phyloP scores from a whole-genome alignment of 495 filamentous ascomycete genomes.

The Penicillium paxilli region DNA sequence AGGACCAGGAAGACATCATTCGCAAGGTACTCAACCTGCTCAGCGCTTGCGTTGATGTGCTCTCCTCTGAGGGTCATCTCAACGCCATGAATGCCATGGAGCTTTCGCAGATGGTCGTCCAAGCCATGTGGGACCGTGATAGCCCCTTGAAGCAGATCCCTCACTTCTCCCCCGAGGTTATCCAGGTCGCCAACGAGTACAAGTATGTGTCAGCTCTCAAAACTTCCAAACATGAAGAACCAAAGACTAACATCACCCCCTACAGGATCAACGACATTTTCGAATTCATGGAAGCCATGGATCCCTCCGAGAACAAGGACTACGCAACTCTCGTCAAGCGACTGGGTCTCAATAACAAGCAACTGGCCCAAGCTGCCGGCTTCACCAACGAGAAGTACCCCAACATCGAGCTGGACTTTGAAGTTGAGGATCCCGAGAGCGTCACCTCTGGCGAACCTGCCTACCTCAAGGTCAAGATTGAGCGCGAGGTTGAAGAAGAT shows the following conservation, averaged over 20 bases:
- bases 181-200: slow-evolving; percentile 78
- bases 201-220: slow-evolving; percentile 55
- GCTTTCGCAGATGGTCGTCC: slow-evolving; percentile 98
- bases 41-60: slow-evolving; percentile 89
- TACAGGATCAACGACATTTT: slow-evolving; percentile 81
- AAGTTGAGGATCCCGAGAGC: slow-evolving; percentile 76
- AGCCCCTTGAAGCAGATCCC: slow-evolving; percentile 97
- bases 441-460: slow-evolving; percentile 78
- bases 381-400: slow-evolving; percentile 99
- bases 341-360: slow-evolving; percentile 75
- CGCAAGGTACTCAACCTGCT: slow-evolving; percentile 84
- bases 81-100: slow-evolving; percentile 99
- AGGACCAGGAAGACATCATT: slow-evolving; percentile 90
- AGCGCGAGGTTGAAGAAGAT: slow-evolving; percentile 78
- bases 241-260: slow-evolving; percentile 34
- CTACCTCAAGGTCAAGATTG: slow-evolving; percentile 82
- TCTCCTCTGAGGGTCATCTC: slow-evolving; percentile 92
- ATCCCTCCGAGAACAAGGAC: slow-evolving; percentile 82
- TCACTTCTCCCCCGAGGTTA: slow-evolving; percentile 80
- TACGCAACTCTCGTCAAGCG: slow-evolving; percentile 73
- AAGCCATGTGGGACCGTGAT: slow-evolving; percentile 98
- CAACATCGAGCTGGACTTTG: slow-evolving; percentile 85
- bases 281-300: slow-evolving; percentile 99
- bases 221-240: background rate
- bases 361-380: slow-evolving; percentile 81